phyloP scores from a whole-genome alignment of 257 asterid species.

The Forsythia viridissima region DNA sequence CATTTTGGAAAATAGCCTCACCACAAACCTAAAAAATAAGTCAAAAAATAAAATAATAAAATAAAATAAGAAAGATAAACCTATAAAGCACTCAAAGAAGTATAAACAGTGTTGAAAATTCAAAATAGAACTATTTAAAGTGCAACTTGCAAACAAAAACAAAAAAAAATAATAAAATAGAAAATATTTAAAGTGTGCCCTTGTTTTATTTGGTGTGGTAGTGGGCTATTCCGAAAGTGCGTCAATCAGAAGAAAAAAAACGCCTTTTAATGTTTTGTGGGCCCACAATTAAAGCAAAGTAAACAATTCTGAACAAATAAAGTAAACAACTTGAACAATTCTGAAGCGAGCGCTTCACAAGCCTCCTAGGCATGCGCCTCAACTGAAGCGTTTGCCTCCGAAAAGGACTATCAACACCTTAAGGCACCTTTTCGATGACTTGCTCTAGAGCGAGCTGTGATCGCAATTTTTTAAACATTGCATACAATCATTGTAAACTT shows the following conservation, averaged over 20 bases:
- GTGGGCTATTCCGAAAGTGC: background rate
- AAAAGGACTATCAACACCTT: background rate
- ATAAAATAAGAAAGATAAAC: background rate
- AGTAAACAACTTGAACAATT: background rate
- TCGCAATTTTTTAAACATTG: background rate
- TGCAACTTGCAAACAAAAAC: background rate
- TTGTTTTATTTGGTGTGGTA: background rate
- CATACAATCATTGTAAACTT: conserved; percentile 21
- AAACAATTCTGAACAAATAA: background rate
- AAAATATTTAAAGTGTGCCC: background rate
- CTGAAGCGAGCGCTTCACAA: background rate
- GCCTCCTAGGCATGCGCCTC: background rate
- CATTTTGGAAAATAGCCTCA: background rate
- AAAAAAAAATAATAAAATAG: background rate
- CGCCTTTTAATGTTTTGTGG: background rate
- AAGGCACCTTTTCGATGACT: background rate
- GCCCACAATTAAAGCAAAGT: background rate
- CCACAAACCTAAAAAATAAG: background rate
- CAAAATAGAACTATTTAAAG: background rate
- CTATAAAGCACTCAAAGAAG: too few species aligned
- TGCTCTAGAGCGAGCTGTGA: background rate
- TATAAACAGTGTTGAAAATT: background rate
- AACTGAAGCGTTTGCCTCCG: background rate
- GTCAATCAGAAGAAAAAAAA: background rate
- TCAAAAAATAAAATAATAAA: background rate